These are phyloP conservation scores for Anisodus acutangulus DNA, from an alignment of 257 asterid species.

Conservation along the genomic window DNA sequence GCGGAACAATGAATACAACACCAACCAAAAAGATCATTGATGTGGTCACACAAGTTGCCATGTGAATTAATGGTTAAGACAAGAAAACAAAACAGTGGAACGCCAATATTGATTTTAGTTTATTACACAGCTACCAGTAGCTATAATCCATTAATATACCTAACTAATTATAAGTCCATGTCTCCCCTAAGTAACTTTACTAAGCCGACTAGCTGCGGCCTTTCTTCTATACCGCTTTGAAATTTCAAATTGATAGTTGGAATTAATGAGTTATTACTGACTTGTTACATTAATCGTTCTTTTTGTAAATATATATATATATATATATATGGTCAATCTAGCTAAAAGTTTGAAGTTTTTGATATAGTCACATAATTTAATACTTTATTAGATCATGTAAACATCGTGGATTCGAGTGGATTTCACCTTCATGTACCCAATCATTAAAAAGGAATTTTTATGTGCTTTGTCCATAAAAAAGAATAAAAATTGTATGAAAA, in stretches of 20 bases:
- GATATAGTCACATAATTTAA: too few relatives aligned
- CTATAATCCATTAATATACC: too few relatives aligned
- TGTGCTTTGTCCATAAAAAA: too few relatives aligned
- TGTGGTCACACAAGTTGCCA: neutral
- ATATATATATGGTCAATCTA: too few relatives aligned
- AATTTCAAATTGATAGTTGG: neutral
- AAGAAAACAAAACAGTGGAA: neutral
- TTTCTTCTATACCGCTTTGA: neutral
- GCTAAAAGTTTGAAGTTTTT: too few relatives aligned
- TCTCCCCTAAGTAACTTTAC: neutral
- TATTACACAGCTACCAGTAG: neutral
- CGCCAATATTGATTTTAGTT: neutral
- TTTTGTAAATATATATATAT: too few relatives aligned
- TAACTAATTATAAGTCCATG: too few relatives aligned
- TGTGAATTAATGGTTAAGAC: neutral
- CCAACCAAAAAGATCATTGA: neutral
- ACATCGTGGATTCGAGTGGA: too few relatives aligned
- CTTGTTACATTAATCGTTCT: neutral
- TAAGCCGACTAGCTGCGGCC: neutral
- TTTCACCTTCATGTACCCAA: too few relatives aligned
- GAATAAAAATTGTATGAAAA: too few relatives aligned
- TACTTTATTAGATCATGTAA: too few relatives aligned
- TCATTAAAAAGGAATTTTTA: too few relatives aligned
- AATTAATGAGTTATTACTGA: neutral
- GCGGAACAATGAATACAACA: neutral